These are phyloP conservation scores for Holtermannia corniformis DNA, from an alignment of 768 basidiomycete species.

Conservation along the genomic window DNA sequence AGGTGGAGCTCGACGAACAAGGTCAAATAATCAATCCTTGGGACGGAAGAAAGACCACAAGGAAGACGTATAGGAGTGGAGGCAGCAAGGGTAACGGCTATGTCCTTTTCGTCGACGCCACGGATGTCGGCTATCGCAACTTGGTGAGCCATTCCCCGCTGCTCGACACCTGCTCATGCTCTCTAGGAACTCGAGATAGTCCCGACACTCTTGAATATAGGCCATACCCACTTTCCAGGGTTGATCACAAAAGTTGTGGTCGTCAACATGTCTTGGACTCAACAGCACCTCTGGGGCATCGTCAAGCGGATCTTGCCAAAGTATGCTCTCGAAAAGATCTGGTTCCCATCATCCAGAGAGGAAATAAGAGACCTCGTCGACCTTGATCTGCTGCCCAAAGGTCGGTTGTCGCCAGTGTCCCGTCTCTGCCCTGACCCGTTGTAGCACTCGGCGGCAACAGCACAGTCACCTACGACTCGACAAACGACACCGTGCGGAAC, in stretches of 20 bases:
- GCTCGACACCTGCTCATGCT: background rate
- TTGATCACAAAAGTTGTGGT: constrained; percentile 34
- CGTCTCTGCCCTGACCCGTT: background rate
- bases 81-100: constrained; percentile 25
- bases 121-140: constrained; percentile 36
- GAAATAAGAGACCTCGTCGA: constrained; percentile 28
- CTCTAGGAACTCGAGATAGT: constrained; percentile 38
- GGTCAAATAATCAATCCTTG: background rate
- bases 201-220: constrained; percentile 31
- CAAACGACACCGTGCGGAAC: constrained; percentile 15
- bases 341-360: constrained; percentile 21
- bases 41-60: background rate
- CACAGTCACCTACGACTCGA: constrained; percentile 9
- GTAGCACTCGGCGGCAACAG: constrained; percentile 22
- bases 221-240: constrained; percentile 37
- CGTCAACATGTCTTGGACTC: constrained; percentile 38
- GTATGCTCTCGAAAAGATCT: constrained; percentile 35
- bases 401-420: constrained; percentile 7
- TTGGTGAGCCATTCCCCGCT: constrained; percentile 29
- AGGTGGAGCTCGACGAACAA: constrained; percentile 5
- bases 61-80: constrained; percentile 1
- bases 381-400: constrained; percentile 24
- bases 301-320: constrained; percentile 37
- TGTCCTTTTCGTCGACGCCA: constrained; percentile 33
- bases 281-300: constrained; percentile 34